Evolutionary conservation across 768 basidiomycete species (phyloP).

Genomic region (Calocybe cyanea): DNA sequence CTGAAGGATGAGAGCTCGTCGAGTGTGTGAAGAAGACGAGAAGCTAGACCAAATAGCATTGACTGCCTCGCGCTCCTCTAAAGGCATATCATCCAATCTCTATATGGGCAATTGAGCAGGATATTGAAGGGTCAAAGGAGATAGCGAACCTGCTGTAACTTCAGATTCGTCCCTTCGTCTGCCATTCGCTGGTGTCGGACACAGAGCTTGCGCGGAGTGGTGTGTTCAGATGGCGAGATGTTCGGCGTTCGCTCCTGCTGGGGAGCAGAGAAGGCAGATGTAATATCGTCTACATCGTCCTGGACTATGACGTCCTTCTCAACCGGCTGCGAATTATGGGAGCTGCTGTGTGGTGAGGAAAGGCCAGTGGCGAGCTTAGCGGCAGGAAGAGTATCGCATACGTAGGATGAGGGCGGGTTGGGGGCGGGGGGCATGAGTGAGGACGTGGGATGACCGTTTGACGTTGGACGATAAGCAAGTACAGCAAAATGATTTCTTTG

Average conservation of each 20-base stretch:
- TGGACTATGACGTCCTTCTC: constrained; percentile 10
- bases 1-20: constrained; percentile 90
- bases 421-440: constrained; percentile 17
- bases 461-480: no score
- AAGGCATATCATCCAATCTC: constrained; percentile 87
- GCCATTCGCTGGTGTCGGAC: constrained; percentile 95
- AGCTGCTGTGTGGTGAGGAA: constrained; percentile 1
- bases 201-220: constrained; percentile 73
- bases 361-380: constrained; percentile 43
- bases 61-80: constrained; percentile 83
- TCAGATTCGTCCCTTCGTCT: constrained; percentile 89
- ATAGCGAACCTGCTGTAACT: constrained; percentile 76
- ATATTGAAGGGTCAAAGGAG: not conserved
- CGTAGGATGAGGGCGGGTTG: constrained; percentile 33
- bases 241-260: constrained; percentile 5
- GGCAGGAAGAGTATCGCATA: constrained; percentile 72
- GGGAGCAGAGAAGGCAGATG: constrained; percentile 9
- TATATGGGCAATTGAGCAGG: constrained; percentile 30
- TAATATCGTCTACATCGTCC: constrained; percentile 29
- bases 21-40: constrained; percentile 87
- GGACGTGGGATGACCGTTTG: constrained; percentile 4
- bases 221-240: constrained; percentile 27
- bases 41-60: constrained; percentile 96
- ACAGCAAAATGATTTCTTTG: not conserved
- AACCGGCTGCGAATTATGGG: constrained; percentile 11